Base-by-base conservation (phyloP, 352 stramenopile species). In the Plasmopara viticola region DNA sequence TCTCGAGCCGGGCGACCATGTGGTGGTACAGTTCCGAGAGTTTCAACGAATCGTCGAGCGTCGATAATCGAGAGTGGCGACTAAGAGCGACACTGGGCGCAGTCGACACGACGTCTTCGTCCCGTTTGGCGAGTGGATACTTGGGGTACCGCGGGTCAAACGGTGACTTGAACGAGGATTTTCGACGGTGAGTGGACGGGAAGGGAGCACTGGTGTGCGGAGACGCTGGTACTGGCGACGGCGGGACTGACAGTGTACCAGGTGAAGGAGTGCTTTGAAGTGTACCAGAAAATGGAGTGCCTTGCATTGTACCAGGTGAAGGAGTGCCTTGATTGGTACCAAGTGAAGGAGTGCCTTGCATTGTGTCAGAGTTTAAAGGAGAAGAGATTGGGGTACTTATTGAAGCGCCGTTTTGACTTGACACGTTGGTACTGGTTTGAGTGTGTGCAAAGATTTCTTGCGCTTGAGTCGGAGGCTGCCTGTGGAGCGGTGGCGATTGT, bases 11-110 rank as follows among this genome's bases (percentile, higher is more conserved):
- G 38, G 82, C 59, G 12, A 76, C 70, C 79, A 90, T 92, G 52
- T 86, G 73, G 55, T 90, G 89, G 72, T 90, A 92, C 78, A 89
- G 85, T 56, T 84, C 72, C 14, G 71, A 80, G n/a, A 92, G 53
- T 40, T 74, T 83, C 8, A 72, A 57, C 17, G 72, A 79, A 51
- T 87, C 75, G 31, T 85, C 77, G 12, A 81, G 42, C 12, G 71
- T 78, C 10, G 72, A 78, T 6, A 74, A 43, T 60, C 69, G 66
- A 18, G 65, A 74, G 53, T 62, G 69, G 34, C 58, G 57, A 30
- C 70, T 73, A 4, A 43, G 51, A 2, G 64, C 60, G 13, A 71
- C 46, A 39, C 70, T 72, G 10, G 62, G 63, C 6, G 63, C 51
- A 48, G 66, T 56, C 6, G 64, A 72, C 15, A 72, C 44, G 6